These are phyloP conservation scores for Naumovozyma baii DNA, from an alignment of 805 yeast species.

Conservation along the genomic window DNA sequence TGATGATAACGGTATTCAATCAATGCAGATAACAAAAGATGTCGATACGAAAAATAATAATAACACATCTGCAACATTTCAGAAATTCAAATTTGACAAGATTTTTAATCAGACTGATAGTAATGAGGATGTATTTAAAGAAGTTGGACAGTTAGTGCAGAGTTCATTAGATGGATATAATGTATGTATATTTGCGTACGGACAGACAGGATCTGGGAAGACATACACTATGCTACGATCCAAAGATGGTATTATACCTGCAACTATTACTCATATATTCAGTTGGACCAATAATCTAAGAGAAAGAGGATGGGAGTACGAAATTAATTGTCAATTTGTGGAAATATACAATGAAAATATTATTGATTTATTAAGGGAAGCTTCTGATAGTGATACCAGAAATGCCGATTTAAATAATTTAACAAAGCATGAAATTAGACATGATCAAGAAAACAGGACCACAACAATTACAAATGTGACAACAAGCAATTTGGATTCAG, in stretches of 20 bases:
- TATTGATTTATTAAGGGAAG: conserved; percentile 47
- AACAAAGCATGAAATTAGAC: conserved; percentile 58
- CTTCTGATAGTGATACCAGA: conserved; percentile 8
- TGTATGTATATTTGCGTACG: conserved; percentile 92
- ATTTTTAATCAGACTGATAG: conserved; percentile 49
- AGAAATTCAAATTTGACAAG: conserved; percentile 60
- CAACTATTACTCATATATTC: conserved; percentile 64
- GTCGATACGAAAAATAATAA: conserved; percentile 1
- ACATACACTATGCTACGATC: conserved; percentile 78
- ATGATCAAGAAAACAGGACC: conserved; percentile 43
- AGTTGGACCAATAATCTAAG: conserved; percentile 39
- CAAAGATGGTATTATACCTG: conserved; percentile 71
- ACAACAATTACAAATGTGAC: conserved; percentile 57
- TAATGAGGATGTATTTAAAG: conserved; percentile 66
- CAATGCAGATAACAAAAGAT: conserved; percentile 14
- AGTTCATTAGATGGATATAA: conserved; percentile 81
- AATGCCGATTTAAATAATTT: conserved; percentile 10
- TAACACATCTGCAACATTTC: conserved; percentile 1
- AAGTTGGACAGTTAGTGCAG: conserved; percentile 77
- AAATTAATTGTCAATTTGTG: conserved; percentile 61
- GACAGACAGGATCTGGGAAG: conserved; percentile 95
- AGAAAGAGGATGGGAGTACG: conserved; percentile 53
- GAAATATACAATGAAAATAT: conserved; percentile 85
- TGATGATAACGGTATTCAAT: conserved; percentile 22
- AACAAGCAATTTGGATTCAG: conserved; percentile 36